Evolutionary conservation across 2,329 filamentous ascomycete species (phyloP), one percentile per base, ranked within the genome.

Genomic region (Colletotrichum sansevieriae): DNA sequence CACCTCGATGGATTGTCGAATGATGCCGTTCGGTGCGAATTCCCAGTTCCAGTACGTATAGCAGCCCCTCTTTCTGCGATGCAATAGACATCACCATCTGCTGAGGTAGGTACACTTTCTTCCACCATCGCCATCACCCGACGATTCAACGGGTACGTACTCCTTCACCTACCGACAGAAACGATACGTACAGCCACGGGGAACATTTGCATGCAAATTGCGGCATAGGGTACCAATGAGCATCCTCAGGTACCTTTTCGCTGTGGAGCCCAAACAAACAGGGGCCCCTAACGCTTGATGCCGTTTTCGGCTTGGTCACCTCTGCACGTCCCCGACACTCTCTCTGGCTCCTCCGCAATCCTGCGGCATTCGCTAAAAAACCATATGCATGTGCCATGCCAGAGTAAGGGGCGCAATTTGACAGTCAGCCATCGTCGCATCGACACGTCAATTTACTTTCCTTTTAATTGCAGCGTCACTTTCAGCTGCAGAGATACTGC

Each of bases 341-440:
- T 29, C 33, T 49, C 44, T 15, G 58, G 58, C 58, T 52, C 59
- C 47, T 13, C 35, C 35, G 12, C 12, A 9, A 1, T 9, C 63
- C 47, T 65, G 63, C 56, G 57, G 58, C 57, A 57, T 61, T 63
- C 51, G 29, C 51, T 22, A 6, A 10, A 62, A 62, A 39, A 39
- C 37, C 37, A 13, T 2, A 39, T 44, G 64, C 64, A 66, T 51
- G 64, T 66, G 64, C 64, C 57, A 66, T 66, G 64, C 51, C 43
- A 33, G 57, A 56, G 49, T 66, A 41, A 66, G 64, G 57, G 64
- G 43, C 58, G 47, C 9, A 65, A 61, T 61, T 60, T 61, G 56
- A 65, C 63, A 41, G 18, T 46, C 11, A 54, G 62, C 35, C 35
- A 59, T n/a, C n/a, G n/a, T n/a, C n/a, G n/a, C n/a, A n/a, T 20